phyloP scores from a whole-genome alignment of 2,329 filamentous ascomycete genomes.

The Colletotrichum siamense region DNA sequence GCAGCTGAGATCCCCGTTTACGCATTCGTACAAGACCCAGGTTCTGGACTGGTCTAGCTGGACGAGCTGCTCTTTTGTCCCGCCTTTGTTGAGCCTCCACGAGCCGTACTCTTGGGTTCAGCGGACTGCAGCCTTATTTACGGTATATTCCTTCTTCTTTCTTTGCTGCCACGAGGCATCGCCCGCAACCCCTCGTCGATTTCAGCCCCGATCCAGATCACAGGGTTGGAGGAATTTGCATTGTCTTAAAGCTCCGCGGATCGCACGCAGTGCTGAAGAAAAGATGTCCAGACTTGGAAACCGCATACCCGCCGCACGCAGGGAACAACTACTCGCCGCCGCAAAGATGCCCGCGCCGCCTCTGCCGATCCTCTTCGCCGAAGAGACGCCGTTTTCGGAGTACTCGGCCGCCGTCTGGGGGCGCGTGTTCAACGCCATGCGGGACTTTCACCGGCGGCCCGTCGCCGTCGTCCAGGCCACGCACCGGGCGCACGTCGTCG shows the following conservation, averaged over 20 bases:
- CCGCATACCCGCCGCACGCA: background rate
- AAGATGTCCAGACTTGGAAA: background rate
- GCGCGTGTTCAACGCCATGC: constrained; percentile 49
- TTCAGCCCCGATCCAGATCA: background rate
- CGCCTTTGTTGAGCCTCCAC: background rate
- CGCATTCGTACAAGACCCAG: background rate
- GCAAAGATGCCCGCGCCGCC: background rate
- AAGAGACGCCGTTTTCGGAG: constrained; percentile 27
- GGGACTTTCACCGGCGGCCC: constrained; percentile 39
- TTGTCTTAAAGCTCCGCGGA: background rate
- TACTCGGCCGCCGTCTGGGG: constrained; percentile 31
- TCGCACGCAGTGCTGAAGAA: background rate
- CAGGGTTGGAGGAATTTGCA: background rate
- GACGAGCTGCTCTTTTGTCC: background rate
- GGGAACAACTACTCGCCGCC: background rate
- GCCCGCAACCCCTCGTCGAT: background rate
- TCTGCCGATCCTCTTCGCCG: constrained; percentile 26
- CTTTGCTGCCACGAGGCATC: background rate
- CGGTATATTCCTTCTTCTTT: background rate
- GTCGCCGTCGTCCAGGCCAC: constrained; percentile 46
- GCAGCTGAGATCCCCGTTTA: background rate
- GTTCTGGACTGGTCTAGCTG: background rate
- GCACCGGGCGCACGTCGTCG: constrained; percentile 37
- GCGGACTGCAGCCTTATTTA: background rate
- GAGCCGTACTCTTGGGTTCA: background rate